Evolutionary conservation across 805 yeast genomes (phyloP).

Genomic region (Diddensiella caesifluorescens): DNA sequence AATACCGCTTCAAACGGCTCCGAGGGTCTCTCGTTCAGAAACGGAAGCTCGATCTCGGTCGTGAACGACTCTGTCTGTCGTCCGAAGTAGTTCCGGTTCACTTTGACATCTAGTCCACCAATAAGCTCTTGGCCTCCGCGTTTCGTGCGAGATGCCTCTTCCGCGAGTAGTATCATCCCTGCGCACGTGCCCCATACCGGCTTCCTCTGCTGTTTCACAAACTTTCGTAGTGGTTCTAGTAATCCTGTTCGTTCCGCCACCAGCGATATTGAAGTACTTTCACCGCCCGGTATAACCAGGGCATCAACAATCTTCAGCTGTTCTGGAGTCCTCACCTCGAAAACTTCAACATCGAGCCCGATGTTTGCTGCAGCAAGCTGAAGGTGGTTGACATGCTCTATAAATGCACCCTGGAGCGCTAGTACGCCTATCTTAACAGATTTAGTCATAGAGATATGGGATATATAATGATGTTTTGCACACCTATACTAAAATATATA

Average conservation of each 20-base stretch:
- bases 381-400: slow-evolving; percentile 57
- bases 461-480: neutral
- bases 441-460: slow-evolving; percentile 19
- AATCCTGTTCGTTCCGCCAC: slow-evolving; percentile 62
- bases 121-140: slow-evolving; percentile 47
- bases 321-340: slow-evolving; percentile 48
- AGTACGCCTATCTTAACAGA: slow-evolving; percentile 53
- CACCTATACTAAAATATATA: neutral
- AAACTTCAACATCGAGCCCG: slow-evolving; percentile 31
- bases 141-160: slow-evolving; percentile 45
- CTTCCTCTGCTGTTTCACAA: slow-evolving; percentile 43
- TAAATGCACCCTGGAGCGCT: slow-evolving; percentile 75
- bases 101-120: slow-evolving; percentile 60
- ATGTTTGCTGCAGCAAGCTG: slow-evolving; percentile 31
- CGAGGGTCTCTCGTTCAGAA: slow-evolving; percentile 29
- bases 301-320: slow-evolving; percentile 51
- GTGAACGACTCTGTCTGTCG: slow-evolving; percentile 67
- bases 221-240: slow-evolving; percentile 47
- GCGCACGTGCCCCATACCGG: slow-evolving; percentile 88
- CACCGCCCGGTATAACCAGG: slow-evolving; percentile 58
- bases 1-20: slow-evolving; percentile 43
- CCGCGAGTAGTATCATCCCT: slow-evolving; percentile 64
- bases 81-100: slow-evolving; percentile 72
- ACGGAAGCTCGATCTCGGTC: slow-evolving; percentile 38
- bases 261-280: slow-evolving; percentile 51